A percentile compares a stretch with the other conserved stretches of the same genome.
Evolutionary conservation across 169 alveolate species (phyloP).

Genomic region (Plasmodium gonderi): DNA sequence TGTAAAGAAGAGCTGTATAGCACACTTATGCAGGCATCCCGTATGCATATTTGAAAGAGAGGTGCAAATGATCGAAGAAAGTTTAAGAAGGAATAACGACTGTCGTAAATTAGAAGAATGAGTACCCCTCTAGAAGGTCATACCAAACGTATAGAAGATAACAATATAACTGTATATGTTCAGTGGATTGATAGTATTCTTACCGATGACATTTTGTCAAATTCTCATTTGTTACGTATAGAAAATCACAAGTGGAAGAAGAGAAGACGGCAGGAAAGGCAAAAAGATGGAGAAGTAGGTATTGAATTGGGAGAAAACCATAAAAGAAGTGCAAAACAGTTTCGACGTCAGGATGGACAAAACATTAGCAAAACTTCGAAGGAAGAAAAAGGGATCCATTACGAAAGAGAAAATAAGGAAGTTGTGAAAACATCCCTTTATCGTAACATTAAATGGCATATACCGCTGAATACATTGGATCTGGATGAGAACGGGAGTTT

Average conservation of each 20-base stretch:
- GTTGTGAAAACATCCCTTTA: not conserved
- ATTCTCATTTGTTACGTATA: not conserved
- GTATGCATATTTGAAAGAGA: not conserved
- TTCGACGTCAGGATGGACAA: not conserved
- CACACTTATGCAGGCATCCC: not conserved
- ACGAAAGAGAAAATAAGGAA: not conserved
- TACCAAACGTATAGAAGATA: not conserved
- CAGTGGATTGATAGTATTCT: constrained; percentile 26
- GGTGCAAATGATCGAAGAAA: not conserved
- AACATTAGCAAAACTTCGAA: not conserved
- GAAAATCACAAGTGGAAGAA: constrained; percentile 13
- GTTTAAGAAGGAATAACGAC: not conserved
- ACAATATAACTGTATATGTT: constrained; percentile 13
- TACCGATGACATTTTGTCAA: not conserved
- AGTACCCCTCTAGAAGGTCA: not conserved
- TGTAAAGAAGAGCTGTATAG: too few relatives aligned
- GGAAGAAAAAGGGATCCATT: not conserved
- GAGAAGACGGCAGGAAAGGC: constrained; percentile 8
- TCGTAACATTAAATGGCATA: not conserved
- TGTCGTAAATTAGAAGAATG: not conserved
- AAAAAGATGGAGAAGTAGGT: not conserved
- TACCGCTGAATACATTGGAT: not conserved
- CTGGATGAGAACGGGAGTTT: not conserved
- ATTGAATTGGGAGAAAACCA: not conserved
- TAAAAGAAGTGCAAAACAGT: not conserved